Percentiles rank a stretch among this genome's conserved stretches.
Evolutionary conservation across 306 rosid genomes (phyloP).

Genomic region (Bauhinia variegata): DNA sequence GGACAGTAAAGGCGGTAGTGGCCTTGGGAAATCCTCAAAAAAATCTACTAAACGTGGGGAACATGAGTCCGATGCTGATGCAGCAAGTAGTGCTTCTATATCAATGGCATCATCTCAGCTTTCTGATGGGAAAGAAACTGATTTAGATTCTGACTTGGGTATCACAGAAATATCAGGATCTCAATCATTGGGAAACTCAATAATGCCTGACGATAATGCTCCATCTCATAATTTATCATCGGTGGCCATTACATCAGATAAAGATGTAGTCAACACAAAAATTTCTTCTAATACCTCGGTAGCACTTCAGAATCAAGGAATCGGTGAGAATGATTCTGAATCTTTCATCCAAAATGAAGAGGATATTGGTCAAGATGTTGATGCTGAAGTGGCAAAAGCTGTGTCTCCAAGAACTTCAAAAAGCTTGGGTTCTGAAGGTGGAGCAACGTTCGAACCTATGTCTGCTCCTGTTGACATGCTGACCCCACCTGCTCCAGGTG

Average conservation of each 20-base stretch:
- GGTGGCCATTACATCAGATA: slow-evolving; percentile 31
- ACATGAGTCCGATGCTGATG: slow-evolving; percentile 59
- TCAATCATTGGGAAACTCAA: slow-evolving; percentile 45
- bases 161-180: slow-evolving; percentile 42
- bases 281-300: slow-evolving; percentile 42
- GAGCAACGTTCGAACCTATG: slow-evolving; percentile 31
- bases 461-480: slow-evolving; percentile 37
- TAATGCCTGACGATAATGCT: slow-evolving; percentile 39
- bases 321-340: slow-evolving; percentile 44
- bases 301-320: slow-evolving; percentile 40
- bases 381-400: slow-evolving; percentile 37
- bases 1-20: slow-evolving; percentile 66
- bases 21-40: slow-evolving; percentile 73
- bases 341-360: slow-evolving; percentile 41
- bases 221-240: slow-evolving; percentile 42
- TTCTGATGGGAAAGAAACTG: slow-evolving; percentile 52
- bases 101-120: slow-evolving; percentile 42
- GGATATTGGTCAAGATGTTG: slow-evolving; percentile 30
- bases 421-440: slow-evolving; percentile 44
- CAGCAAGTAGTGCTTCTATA: slow-evolving; percentile 37
- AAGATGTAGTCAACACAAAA: slow-evolving; percentile 32
- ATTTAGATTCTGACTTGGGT: slow-evolving; percentile 37
- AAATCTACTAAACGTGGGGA: slow-evolving; percentile 53
- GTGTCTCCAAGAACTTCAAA: slow-evolving; percentile 40
- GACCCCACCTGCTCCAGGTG: slow-evolving; percentile 38